A percentile compares a stretch with the other conserved stretches of the same genome.
These are phyloP conservation scores for Termitomyces heimii DNA, from an alignment of 768 basidiomycete species.

Conservation along the genomic window DNA sequence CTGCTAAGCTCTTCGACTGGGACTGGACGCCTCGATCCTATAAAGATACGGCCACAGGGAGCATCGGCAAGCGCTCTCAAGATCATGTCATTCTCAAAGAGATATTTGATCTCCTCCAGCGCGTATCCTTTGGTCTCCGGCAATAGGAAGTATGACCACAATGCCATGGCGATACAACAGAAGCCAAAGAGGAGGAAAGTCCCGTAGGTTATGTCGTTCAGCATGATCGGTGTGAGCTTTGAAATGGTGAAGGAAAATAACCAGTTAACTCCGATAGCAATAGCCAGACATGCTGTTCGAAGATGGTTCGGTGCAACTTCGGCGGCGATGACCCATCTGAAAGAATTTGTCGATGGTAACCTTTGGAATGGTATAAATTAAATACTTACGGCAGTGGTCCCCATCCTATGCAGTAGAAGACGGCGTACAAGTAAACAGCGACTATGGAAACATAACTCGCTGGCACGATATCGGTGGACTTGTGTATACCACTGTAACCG, in stretches of 20 bases:
- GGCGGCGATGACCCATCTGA: slow-evolving; percentile 33
- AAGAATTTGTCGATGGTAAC: slow-evolving; percentile 2
- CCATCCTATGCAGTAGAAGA: slow-evolving; percentile 40
- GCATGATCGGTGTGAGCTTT: slow-evolving; percentile 33
- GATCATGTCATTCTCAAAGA: slow-evolving; percentile 35
- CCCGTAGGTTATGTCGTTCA: slow-evolving; percentile 26
- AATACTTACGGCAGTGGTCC: slow-evolving; percentile 29
- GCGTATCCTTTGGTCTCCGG: slow-evolving; percentile 43
- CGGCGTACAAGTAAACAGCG: slow-evolving; percentile 41
- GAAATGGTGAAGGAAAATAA: slow-evolving; percentile 40
- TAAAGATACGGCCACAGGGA: slow-evolving; percentile 30
- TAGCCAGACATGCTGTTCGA: slow-evolving; percentile 29
- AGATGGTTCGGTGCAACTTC: slow-evolving; percentile 41
- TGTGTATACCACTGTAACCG: slow-evolving; percentile 31
- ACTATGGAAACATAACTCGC: slow-evolving; percentile 38
- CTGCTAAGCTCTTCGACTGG: slow-evolving; percentile 19
- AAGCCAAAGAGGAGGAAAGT: slow-evolving; percentile 38
- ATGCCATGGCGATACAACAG: slow-evolving; percentile 33
- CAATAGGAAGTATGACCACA: slow-evolving; percentile 37
- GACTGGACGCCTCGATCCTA: slow-evolving; percentile 20
- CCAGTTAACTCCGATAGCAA: slow-evolving; percentile 38
- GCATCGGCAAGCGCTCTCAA: slow-evolving; percentile 33
- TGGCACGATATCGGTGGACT: slow-evolving; percentile 21
- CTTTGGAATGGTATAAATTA: too few relatives aligned
- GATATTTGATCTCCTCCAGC: slow-evolving; percentile 38